These are phyloP conservation scores for Coemansia reversa DNA, from an alignment of 192 early-diverging fungal species.

Conservation along the genomic window DNA sequence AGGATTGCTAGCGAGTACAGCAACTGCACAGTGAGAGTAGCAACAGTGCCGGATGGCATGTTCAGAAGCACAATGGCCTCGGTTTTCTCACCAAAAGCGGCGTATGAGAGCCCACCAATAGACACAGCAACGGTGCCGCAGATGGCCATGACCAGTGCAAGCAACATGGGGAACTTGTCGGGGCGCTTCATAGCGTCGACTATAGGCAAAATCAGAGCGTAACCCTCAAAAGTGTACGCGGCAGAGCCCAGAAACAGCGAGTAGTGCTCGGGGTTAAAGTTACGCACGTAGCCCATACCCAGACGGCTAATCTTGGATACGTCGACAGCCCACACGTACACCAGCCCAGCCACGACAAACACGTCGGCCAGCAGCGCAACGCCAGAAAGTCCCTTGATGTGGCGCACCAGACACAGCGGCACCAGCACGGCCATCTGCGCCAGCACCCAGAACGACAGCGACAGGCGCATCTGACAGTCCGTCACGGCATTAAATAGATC, in stretches of 20 bases:
- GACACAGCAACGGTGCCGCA: constrained; percentile 76
- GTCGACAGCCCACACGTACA: constrained; percentile 80
- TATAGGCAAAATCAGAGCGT: constrained; percentile 75
- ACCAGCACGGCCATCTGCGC: constrained; percentile 70
- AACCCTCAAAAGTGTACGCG: constrained; percentile 85
- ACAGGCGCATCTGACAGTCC: constrained; percentile 58
- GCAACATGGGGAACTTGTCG: constrained; percentile 73
- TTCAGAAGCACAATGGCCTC: constrained; percentile 87
- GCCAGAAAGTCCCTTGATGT: constrained; percentile 81
- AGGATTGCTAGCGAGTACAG: constrained; percentile 91
- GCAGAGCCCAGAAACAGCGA: constrained; percentile 92
- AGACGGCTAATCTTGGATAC: constrained; percentile 58
- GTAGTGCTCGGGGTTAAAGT: constrained; percentile 74
- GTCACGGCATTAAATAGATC: constrained; percentile 67
- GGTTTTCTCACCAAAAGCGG: constrained; percentile 79
- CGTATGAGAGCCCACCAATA: constrained; percentile 78
- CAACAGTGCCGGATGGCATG: constrained; percentile 63
- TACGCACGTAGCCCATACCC: constrained; percentile 61
- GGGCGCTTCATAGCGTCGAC: constrained; percentile 80
- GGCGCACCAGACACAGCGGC: constrained; percentile 84
- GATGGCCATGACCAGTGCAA: constrained; percentile 70
- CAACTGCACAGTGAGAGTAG: constrained; percentile 70
- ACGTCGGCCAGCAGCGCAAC: constrained; percentile 87
- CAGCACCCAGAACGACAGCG: constrained; percentile 71
- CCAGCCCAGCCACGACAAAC: constrained; percentile 83